Percentiles rank a stretch among this genome's conserved stretches.
Evolutionary conservation across 805 yeast species (phyloP).

Genomic region (Ogataea pilisensis): DNA sequence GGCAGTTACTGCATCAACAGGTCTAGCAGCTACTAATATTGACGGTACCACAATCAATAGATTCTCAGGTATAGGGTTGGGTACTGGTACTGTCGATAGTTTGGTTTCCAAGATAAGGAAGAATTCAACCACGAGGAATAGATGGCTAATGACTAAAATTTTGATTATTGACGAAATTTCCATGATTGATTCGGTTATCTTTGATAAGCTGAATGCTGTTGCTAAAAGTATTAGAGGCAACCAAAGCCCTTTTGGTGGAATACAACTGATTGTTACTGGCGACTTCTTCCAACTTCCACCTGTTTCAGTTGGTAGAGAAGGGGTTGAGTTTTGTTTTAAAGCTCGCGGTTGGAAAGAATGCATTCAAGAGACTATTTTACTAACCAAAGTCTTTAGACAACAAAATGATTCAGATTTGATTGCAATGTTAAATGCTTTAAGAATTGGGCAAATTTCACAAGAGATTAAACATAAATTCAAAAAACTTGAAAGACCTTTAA

Average conservation of each 20-base stretch:
- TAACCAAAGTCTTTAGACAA: slow-evolving; percentile 85
- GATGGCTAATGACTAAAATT: slow-evolving; percentile 69
- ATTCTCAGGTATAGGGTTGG: slow-evolving; percentile 84
- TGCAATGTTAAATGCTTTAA: slow-evolving; percentile 72
- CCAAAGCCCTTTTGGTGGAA: slow-evolving; percentile 82
- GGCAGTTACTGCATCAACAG: slow-evolving; percentile 94
- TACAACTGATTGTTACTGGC: slow-evolving; percentile 87
- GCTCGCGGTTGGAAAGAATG: slow-evolving; percentile 63
- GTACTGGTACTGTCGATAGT: slow-evolving; percentile 44
- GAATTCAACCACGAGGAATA: slow-evolving; percentile 37
- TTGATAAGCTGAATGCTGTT: slow-evolving; percentile 68
- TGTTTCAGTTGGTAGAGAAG: slow-evolving; percentile 44
- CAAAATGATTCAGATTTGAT: slow-evolving; percentile 73
- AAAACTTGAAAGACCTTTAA: slow-evolving; percentile 52
- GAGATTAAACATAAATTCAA: slow-evolving; percentile 46
- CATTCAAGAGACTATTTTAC: slow-evolving; percentile 60
- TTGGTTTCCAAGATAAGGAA: slow-evolving; percentile 47
- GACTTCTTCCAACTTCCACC: slow-evolving; percentile 97
- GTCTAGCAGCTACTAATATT: slow-evolving; percentile 90
- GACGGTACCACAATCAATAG: slow-evolving; percentile 88
- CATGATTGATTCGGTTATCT: slow-evolving; percentile 79
- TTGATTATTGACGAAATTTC: slow-evolving; percentile 90
- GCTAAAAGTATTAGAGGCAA: slow-evolving; percentile 52
- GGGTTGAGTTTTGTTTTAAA: slow-evolving; percentile 66
- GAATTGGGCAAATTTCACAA: slow-evolving; percentile 62